phyloP scores from a whole-genome alignment of 768 basidiomycete species.

The Lactarius quietus region DNA sequence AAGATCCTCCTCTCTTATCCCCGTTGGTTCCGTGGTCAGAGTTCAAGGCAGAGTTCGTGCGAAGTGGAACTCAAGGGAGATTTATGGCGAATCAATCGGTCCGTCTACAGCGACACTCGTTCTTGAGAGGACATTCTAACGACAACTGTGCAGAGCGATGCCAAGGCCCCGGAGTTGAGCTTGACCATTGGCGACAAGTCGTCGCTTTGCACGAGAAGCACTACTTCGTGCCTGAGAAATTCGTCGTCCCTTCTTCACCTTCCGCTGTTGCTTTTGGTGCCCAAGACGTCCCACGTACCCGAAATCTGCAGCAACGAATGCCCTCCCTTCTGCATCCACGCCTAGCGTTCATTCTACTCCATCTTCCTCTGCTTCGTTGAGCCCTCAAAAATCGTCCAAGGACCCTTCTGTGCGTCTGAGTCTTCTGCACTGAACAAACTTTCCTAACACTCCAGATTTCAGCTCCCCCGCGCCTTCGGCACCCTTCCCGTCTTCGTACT shows the following conservation, averaged over 20 bases:
- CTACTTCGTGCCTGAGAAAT: conserved; percentile 18
- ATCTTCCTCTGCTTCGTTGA: conserved; percentile 18
- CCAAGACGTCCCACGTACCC: conserved; percentile 12
- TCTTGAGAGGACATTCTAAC: conserved; percentile 4
- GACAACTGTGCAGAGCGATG: conserved; percentile 18
- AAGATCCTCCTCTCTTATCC: neutral
- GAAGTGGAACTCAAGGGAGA: conserved; percentile 14
- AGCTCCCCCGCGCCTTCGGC: conserved; percentile 54
- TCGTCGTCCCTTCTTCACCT: conserved; percentile 16
- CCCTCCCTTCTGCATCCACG: neutral
- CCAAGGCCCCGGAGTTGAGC: conserved; percentile 9
- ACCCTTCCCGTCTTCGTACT: conserved; percentile 65
- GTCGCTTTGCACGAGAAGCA: conserved; percentile 16
- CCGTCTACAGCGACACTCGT: neutral
- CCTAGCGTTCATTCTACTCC: conserved; percentile 4
- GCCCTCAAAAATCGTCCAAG: conserved; percentile 18
- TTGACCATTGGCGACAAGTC: conserved; percentile 21
- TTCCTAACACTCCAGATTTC: conserved; percentile 7
- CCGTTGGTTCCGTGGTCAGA: conserved; percentile 19
- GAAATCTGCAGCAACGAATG: conserved; percentile 4
- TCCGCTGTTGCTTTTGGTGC: neutral
- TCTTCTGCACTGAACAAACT: neutral
- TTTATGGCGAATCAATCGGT: conserved; percentile 21
- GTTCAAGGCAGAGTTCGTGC: conserved; percentile 19
- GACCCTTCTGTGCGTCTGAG: conserved; percentile 20